Evolutionary conservation across 495 filamentous ascomycete species (phyloP), one percentile per base, ranked within the genome.

Genomic region (Podospora conica): DNA sequence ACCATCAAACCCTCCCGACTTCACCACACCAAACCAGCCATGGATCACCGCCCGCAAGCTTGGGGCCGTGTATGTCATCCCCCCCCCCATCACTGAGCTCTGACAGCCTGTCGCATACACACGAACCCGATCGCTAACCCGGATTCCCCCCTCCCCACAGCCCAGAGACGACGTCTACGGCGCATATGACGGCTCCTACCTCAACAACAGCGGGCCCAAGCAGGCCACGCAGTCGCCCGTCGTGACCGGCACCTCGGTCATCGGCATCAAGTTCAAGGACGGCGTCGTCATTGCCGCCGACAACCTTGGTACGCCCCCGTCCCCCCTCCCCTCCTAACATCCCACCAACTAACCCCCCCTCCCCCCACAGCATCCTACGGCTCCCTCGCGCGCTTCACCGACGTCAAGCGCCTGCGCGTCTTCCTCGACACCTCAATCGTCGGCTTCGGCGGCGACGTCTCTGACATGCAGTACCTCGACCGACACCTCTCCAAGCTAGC

Each of bases 381-480:
- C 71, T 97, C 94, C 63, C 89, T 98, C 61, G 92, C 95, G 53
- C 92, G 95, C 71, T 98, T 98, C 84, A 91, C 91, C 71, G 91
- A 96, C 79, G 91, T 97, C 70, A 93, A 97, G 79, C 84, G 86
- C 64, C 90, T 98, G 65, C 91, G 90, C 67, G 82, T 86, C 65
- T 98, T 98, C 79, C 88, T 88, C 78, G 83, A 86, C 69, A 81
- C 85, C 53, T 88, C 90, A 27, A 79, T 97, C 64, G 78, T 98
- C 74, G 90, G 92, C 67, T 94, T 96, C 82, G 89, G 92, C 77
- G 91, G 96, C 78, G 90, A 98, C 81, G 91, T 98, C 62, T 93
- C 90, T 66, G 95, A 98, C 82, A 98, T 98, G 95, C 95, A 98
- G 81, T 92, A 93, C 79, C 87, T 98, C 24, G 90, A 96, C 84